phyloP scores from a whole-genome alignment of 2,329 filamentous ascomycete species.

The Drechslerella coelobrocha region DNA sequence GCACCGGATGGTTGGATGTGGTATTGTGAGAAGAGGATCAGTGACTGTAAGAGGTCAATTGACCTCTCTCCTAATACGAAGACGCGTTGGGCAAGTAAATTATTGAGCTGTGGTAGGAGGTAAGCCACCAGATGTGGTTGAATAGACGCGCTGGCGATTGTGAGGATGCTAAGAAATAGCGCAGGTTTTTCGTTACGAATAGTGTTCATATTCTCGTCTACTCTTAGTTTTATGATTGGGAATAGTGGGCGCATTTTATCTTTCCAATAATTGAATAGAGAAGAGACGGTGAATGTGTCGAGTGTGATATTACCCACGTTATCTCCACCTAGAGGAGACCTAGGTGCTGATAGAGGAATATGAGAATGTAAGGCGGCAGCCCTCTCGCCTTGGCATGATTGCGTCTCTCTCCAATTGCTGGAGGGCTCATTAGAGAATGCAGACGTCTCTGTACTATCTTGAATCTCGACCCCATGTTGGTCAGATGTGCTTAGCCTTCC shows the following conservation, averaged over 20 bases:
- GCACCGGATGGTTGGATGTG: slow-evolving; percentile 17
- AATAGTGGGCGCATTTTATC: slow-evolving; percentile 21
- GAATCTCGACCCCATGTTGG: not conserved
- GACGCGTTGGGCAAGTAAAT: slow-evolving; percentile 9
- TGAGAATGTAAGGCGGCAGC: not conserved
- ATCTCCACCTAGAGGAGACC: not conserved
- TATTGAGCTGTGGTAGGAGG: slow-evolving; percentile 13
- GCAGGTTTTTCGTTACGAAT: slow-evolving; percentile 9
- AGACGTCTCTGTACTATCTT: not conserved
- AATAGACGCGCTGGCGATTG: slow-evolving; percentile 10
- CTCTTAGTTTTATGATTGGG: slow-evolving; percentile 16
- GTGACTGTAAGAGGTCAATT: slow-evolving; percentile 15
- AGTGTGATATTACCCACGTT: slow-evolving; percentile 7
- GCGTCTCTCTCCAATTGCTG: not conserved
- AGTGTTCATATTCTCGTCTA: slow-evolving; percentile 3
- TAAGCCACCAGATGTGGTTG: slow-evolving; percentile 1
- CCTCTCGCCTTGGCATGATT: not conserved
- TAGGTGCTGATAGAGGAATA: not conserved
- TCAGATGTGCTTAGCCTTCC: not conserved
- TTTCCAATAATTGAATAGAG: slow-evolving; percentile 13
- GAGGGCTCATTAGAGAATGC: not conserved
- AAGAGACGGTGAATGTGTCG: slow-evolving; percentile 14
- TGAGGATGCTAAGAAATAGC: slow-evolving; percentile 14
- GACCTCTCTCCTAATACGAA: slow-evolving; percentile 22
- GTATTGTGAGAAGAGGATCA: slow-evolving; percentile 24